These are phyloP conservation scores for Suhomyces faveliae DNA, from an alignment of 805 yeast genomes.

Conservation along the genomic window DNA sequence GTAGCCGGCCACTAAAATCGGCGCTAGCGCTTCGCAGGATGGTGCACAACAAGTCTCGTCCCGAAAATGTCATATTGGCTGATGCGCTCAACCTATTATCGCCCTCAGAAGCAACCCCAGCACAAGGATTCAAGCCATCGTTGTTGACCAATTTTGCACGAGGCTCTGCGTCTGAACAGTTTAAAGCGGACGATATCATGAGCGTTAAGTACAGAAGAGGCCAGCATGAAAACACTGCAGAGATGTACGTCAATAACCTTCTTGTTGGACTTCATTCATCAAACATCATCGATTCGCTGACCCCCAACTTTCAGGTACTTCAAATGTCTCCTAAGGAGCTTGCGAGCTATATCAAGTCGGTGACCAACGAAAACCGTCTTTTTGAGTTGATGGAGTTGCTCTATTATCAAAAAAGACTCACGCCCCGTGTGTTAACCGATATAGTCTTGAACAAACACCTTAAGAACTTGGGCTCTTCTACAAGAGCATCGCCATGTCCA, in stretches of 20 bases:
- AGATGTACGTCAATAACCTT: slow-evolving; percentile 17
- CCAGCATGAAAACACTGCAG: slow-evolving; percentile 1
- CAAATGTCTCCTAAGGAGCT: slow-evolving; percentile 18
- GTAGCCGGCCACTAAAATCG: not conserved
- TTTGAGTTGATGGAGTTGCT: slow-evolving; percentile 20
- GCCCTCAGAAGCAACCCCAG: slow-evolving; percentile 14
- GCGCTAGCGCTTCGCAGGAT: not conserved
- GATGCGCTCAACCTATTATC: slow-evolving; percentile 38
- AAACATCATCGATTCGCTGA: slow-evolving; percentile 5
- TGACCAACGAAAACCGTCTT: slow-evolving; percentile 7
- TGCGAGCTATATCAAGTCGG: slow-evolving; percentile 16
- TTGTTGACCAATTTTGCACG: slow-evolving; percentile 29
- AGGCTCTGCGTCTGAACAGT: slow-evolving; percentile 34
- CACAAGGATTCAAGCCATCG: slow-evolving; percentile 30
- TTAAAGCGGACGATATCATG: slow-evolving; percentile 12
- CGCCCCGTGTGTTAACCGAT: slow-evolving; percentile 24
- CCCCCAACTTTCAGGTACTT: slow-evolving; percentile 13
- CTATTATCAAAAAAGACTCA: slow-evolving; percentile 25
- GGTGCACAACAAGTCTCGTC: not conserved
- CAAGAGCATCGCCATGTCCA: slow-evolving; percentile 14
- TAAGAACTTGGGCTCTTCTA: slow-evolving; percentile 12
- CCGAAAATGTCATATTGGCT: slow-evolving; percentile 26
- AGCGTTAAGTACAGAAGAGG: slow-evolving; percentile 4
- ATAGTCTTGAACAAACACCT: slow-evolving; percentile 27
- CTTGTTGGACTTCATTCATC: slow-evolving; percentile 26